These are phyloP conservation scores for Metschnikowia orientalis DNA, from an alignment of 805 yeast species.

Conservation along the genomic window DNA sequence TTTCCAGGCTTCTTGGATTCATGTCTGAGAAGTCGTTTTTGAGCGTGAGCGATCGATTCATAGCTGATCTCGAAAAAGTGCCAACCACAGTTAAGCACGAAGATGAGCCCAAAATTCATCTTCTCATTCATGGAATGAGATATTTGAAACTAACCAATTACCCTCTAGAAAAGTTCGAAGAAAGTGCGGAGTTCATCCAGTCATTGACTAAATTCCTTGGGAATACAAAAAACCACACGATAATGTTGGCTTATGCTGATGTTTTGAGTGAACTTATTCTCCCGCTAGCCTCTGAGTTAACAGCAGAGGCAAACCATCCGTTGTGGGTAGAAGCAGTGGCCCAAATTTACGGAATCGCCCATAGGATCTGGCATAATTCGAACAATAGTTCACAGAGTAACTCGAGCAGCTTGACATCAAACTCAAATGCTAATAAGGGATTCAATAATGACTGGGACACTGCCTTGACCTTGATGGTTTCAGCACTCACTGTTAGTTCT, in stretches of 20 bases:
- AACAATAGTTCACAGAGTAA: conserved; percentile 3
- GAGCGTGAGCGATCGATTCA: conserved; percentile 88
- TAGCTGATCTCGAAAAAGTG: conserved; percentile 84
- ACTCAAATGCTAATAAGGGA: conserved; percentile 5
- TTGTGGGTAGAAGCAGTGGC: conserved; percentile 84
- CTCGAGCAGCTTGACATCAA: conserved; percentile 3
- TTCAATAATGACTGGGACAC: conserved; percentile 52
- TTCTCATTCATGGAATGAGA: conserved; percentile 89
- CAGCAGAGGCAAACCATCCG: conserved; percentile 96
- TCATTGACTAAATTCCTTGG: conserved; percentile 81
- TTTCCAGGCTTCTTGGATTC: conserved; percentile 83
- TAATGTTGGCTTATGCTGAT: conserved; percentile 78
- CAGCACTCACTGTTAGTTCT: conserved; percentile 78
- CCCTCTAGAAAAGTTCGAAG: conserved; percentile 88
- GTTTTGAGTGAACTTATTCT: conserved; percentile 70
- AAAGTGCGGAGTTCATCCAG: conserved; percentile 83
- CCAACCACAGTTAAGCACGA: conserved; percentile 41
- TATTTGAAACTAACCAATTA: conserved; percentile 72
- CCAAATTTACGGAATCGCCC: conserved; percentile 50
- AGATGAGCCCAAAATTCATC: conserved; percentile 55
- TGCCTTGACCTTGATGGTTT: conserved; percentile 62
- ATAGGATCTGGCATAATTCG: conserved; percentile 36
- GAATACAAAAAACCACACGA: conserved; percentile 57
- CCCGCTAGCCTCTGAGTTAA: conserved; percentile 78
- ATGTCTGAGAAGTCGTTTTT: conserved; percentile 83